Base-by-base conservation (phyloP, 108 stramenopile species). In the Skeletonema menzelii region DNA sequence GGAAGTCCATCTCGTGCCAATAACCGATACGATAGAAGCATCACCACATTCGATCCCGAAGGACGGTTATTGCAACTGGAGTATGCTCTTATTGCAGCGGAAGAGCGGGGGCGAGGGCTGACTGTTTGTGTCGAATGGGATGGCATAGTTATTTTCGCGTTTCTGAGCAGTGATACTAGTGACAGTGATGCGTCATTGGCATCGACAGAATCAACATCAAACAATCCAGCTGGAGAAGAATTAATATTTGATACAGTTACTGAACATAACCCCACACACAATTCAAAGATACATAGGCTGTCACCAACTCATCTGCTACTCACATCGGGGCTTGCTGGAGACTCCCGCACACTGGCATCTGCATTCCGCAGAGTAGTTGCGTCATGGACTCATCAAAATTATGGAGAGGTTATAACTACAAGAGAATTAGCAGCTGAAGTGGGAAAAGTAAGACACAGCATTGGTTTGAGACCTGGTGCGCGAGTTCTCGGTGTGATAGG, bases 401-500 rank as follows among this genome's bases (percentile, higher is more conserved):
- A 67, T 19, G 90, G 88, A 7, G 90, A 94, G 49, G 71, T 81
- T 5, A 73, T 88, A 30, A 84, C 87, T 10, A 67, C 77, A 0
- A 24, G 75, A 62, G 83, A 94, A 70, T 64, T 88, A 37, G 90
- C 90, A 14, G 17, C 59, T 15, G 67, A 72, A 63, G 80, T 89
- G 70, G 90, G 84, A 12, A 69, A 58, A 26, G 63, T 86, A 17
- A 73, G 86, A 40, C 90, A 91, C 61, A 37, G 80, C n/a, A 72
- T 91, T 40, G 91, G 90, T 24, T 66, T 84, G 53, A 65, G 79
- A n/a, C 87, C 80, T 17, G 92, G 92, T 38, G 76, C 73, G 15
- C 71, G 92, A 31, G 90, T 89, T n/a, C 63, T 94, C 75, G 92
- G 88, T 59, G 88, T 86, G 35, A 75, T 86, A 4, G 92, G 80